phyloP scores from a whole-genome alignment of 2,329 filamentous ascomycete species.

The Drechslerella stenobrocha region DNA sequence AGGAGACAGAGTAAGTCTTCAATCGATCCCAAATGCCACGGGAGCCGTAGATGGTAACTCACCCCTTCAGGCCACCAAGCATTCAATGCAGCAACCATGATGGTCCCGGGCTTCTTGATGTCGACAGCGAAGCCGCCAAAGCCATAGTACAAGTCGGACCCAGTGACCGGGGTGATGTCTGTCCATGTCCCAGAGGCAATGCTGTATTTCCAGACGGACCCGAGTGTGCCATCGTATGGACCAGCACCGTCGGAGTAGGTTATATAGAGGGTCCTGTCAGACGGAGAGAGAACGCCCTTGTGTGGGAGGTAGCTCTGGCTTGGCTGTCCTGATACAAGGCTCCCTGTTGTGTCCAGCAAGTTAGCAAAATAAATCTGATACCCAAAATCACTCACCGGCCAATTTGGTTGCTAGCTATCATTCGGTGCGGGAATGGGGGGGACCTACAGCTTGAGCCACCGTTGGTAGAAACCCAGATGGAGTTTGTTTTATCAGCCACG shows the following conservation, averaged over 20 bases:
- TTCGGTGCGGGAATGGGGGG: neutral
- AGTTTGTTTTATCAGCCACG: conserved; percentile 59
- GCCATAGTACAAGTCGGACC: conserved; percentile 57
- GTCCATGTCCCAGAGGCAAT: conserved; percentile 60
- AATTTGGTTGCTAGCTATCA: no score
- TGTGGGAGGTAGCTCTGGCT: conserved; percentile 60
- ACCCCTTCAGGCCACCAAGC: conserved; percentile 65
- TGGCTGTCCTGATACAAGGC: conserved; percentile 60
- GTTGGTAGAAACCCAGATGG: conserved; percentile 63
- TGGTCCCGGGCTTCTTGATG: conserved; percentile 61
- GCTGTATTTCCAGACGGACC: conserved; percentile 64
- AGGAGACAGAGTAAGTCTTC: neutral
- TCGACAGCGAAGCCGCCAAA: conserved; percentile 64
- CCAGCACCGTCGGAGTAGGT: conserved; percentile 63
- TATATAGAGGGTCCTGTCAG: conserved; percentile 62
- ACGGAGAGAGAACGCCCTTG: conserved; percentile 61
- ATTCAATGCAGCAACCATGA: conserved; percentile 64
- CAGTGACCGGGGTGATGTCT: conserved; percentile 61
- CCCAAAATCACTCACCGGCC: no score
- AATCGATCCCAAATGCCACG: no score
- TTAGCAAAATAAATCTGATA: no score
- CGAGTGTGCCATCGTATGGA: conserved; percentile 63
- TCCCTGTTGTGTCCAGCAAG: conserved; percentile 52
- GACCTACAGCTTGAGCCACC: conserved; percentile 60
- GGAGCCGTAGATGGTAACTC: conserved; percentile 57